A percentile compares a stretch with the other conserved stretches of the same genome.
Evolutionary conservation across 179 eudicot genomes (phyloP).

Genomic region (Beta lomatogona): DNA sequence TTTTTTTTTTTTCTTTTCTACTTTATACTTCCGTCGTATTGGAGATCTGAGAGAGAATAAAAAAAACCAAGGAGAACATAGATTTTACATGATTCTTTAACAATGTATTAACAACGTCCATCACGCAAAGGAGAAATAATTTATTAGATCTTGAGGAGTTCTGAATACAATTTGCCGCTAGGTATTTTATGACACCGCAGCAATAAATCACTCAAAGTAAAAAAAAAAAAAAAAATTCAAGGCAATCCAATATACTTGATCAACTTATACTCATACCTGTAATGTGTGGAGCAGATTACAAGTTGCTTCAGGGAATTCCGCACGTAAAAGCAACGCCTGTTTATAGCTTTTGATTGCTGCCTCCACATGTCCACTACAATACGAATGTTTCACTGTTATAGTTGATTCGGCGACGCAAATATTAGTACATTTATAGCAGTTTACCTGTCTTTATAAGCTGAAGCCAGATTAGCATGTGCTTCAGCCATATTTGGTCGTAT

Average conservation of each 20-base stretch:
- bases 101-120: too few species aligned
- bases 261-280: conserved; percentile 62
- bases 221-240: too few species aligned
- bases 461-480: conserved; percentile 97
- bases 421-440: neutral
- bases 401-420: neutral
- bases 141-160: too few species aligned
- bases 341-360: conserved; percentile 82
- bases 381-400: conserved; percentile 8
- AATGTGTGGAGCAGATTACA: conserved; percentile 93
- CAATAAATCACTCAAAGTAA: neutral
- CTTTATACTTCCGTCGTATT: neutral
- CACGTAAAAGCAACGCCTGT: conserved; percentile 76
- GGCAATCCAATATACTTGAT: too few species aligned
- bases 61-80: too few species aligned
- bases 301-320: conserved; percentile 91
- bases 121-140: too few species aligned
- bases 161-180: too few species aligned
- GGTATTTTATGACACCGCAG: too few species aligned
- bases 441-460: conserved; percentile 95
- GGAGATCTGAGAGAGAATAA: too few species aligned
- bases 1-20: neutral
- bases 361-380: conserved; percentile 78
- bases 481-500: conserved; percentile 93
- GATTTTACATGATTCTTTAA: neutral